Percentiles rank a stretch among this genome's conserved stretches.
Evolutionary conservation across 768 basidiomycete genomes (phyloP).

Genomic region (Lactifluus subvellereus): DNA sequence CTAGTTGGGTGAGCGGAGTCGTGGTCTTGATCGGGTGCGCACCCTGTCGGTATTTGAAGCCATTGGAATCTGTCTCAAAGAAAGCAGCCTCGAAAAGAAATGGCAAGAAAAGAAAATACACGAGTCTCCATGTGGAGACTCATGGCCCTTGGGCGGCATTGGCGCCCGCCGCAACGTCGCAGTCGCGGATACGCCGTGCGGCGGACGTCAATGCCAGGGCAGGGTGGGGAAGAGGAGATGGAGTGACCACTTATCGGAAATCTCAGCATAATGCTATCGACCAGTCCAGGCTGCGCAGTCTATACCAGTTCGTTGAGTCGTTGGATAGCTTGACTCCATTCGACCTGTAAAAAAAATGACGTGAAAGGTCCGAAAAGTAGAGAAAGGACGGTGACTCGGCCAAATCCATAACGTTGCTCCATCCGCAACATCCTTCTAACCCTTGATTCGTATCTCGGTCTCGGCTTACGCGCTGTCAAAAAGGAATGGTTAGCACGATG

Average conservation of each 20-base stretch:
- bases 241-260: not conserved
- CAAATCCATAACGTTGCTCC: too few relatives aligned
- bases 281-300: not conserved
- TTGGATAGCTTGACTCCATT: not conserved
- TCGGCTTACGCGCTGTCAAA: not conserved
- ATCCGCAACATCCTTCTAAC: too few relatives aligned
- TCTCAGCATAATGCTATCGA: not conserved
- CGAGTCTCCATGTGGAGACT: not conserved
- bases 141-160: not conserved
- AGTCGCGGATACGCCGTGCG: conserved; percentile 6
- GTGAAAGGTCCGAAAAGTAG: too few relatives aligned
- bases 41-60: not conserved
- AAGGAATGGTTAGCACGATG: too few relatives aligned
- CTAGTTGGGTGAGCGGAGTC: too few relatives aligned
- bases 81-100: not conserved
- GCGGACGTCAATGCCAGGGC: conserved; percentile 5
- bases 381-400: too few relatives aligned
- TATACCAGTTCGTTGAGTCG: not conserved
- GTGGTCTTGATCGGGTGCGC: conserved; percentile 7
- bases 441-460: not conserved
- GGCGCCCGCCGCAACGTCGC: not conserved
- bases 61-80: not conserved
- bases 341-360: not conserved
- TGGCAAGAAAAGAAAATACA: too few relatives aligned
- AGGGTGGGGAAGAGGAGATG: not conserved